Conservation (phyloP, 257 asterid genomes). For the Verbascum thapsus region DNA sequence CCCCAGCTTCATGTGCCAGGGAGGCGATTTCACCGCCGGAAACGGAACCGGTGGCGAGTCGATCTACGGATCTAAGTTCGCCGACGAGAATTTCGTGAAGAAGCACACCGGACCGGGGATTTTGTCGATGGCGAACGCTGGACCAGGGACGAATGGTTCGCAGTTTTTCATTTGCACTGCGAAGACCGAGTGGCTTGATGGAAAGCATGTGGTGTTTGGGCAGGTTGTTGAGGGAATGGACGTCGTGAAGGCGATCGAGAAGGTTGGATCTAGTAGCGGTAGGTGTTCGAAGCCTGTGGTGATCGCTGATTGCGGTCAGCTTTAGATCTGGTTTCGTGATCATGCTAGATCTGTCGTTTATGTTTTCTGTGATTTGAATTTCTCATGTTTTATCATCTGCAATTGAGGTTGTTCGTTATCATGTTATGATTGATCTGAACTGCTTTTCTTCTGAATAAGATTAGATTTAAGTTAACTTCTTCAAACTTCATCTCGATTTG, state of each 20-base stretch:
- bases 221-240: conserved; percentile 58
- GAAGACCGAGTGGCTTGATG: conserved; percentile 67
- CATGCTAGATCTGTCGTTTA: background rate
- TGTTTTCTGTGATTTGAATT: background rate
- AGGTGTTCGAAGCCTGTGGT: conserved; percentile 46
- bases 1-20: conserved; percentile 64
- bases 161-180: conserved; percentile 70
- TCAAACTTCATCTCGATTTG: too few relatives aligned
- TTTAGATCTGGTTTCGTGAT: conserved; percentile 37
- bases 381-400: background rate
- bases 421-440: too few relatives aligned
- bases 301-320: conserved; percentile 61
- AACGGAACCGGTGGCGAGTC: conserved; percentile 82
- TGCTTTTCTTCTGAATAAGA: too few relatives aligned
- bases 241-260: conserved; percentile 52
- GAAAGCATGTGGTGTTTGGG: conserved; percentile 77
- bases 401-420: too few relatives aligned
- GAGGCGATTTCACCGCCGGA: conserved; percentile 76
- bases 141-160: conserved; percentile 65
- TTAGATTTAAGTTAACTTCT: too few relatives aligned
- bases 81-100: conserved; percentile 62
- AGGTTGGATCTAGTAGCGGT: conserved; percentile 53
- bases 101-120: conserved; percentile 72
- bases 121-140: conserved; percentile 74
- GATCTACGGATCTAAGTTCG: conserved; percentile 65